These are phyloP conservation scores for Pisolithus marmoratus DNA, from an alignment of 768 basidiomycete genomes.

Conservation along the genomic window DNA sequence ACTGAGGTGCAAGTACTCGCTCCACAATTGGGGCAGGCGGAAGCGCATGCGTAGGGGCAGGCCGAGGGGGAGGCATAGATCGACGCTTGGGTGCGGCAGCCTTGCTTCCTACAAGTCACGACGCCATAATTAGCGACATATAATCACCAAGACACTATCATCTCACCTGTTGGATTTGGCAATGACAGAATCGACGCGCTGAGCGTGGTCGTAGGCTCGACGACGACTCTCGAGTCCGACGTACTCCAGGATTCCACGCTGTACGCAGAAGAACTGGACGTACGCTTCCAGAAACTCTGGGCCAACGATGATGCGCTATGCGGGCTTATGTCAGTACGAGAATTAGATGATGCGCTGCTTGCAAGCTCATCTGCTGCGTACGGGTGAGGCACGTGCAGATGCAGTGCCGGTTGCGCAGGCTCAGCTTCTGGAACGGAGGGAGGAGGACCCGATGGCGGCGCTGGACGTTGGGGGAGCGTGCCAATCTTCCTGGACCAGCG, in stretches of 20 bases:
- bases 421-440: constrained; percentile 37
- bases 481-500: constrained; percentile 52
- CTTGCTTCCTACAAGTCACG: constrained; percentile 7
- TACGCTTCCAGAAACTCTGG: constrained; percentile 50
- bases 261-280: constrained; percentile 44
- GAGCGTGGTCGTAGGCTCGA: constrained; percentile 7
- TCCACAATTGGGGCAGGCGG: constrained; percentile 54
- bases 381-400: constrained; percentile 24
- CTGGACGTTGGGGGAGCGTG: constrained; percentile 44
- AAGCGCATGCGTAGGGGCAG: constrained; percentile 63
- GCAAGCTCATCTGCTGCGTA: constrained; percentile 29
- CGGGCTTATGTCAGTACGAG: constrained; percentile 29
- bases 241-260: constrained; percentile 40
- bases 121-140: constrained; percentile 15
- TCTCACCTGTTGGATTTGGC: constrained; percentile 9
- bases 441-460: constrained; percentile 56
- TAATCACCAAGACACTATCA: constrained; percentile 9
- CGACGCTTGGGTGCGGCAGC: constrained; percentile 38
- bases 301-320: constrained; percentile 40
- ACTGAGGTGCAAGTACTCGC: constrained; percentile 3
- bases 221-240: constrained; percentile 30
- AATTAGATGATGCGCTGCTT: constrained; percentile 35
- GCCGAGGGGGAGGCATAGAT: constrained; percentile 71
- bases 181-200: background rate
- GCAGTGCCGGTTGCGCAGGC: constrained; percentile 20